These are phyloP conservation scores for Singerocomus rubriflavus DNA, from an alignment of 1,284 basidiomycete genomes.

Conservation along the genomic window DNA sequence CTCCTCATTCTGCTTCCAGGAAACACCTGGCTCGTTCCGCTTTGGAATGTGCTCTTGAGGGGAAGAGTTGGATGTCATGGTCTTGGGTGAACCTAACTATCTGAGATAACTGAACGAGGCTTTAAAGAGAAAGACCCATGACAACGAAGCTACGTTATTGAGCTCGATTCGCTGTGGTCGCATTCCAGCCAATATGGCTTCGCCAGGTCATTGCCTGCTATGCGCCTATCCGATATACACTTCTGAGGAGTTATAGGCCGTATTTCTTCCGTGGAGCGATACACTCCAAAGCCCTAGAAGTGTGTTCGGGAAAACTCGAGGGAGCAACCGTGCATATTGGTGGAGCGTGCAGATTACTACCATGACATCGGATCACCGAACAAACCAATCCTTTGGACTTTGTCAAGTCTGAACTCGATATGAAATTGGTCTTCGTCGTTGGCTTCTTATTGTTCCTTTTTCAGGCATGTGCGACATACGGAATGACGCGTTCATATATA, in stretches of 20 bases:
- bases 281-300: background rate
- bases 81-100: background rate
- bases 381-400: background rate
- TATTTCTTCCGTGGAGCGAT: background rate
- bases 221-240: background rate
- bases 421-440: too few relatives aligned
- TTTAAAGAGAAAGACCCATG: background rate
- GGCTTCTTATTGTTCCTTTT: too few relatives aligned
- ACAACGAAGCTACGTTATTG: background rate
- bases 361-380: background rate
- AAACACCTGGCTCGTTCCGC: slow-evolving; percentile 37
- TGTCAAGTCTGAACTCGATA: too few relatives aligned
- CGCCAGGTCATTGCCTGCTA: background rate
- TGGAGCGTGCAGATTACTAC: too few relatives aligned
- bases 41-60: background rate
- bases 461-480: too few relatives aligned
- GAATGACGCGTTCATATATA: too few relatives aligned
- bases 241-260: background rate
- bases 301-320: background rate
- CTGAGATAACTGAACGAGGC: background rate
- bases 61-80: background rate
- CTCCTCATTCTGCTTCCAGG: slow-evolving; percentile 52
- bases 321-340: too few relatives aligned
- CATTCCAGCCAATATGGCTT: background rate
- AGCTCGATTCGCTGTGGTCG: background rate